phyloP scores from a whole-genome alignment of 31 red algal species.

The Odonthalia washingtoniensis region DNA sequence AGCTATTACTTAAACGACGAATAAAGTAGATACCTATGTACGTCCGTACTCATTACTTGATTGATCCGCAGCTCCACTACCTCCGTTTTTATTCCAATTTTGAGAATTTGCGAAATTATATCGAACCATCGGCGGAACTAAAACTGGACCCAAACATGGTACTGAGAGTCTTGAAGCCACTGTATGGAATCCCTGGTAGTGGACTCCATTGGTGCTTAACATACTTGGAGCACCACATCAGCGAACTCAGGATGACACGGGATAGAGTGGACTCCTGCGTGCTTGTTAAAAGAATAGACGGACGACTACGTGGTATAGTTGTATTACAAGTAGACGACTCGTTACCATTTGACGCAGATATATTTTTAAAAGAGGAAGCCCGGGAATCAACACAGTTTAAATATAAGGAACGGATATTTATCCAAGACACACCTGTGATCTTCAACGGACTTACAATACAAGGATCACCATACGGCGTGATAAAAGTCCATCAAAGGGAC shows the following conservation, averaged over 20 bases:
- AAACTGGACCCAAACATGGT: constrained; percentile 2
- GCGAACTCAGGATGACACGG: constrained; percentile 6
- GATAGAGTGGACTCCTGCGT: constrained; percentile 28
- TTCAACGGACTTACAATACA: constrained; percentile 23
- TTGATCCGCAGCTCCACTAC: no score
- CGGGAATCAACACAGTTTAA: not conserved
- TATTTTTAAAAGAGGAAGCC: not conserved
- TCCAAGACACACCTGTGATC: not conserved
- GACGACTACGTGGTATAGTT: not conserved
- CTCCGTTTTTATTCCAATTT: no score
- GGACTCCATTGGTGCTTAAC: constrained; percentile 47
- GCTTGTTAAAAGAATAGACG: not conserved
- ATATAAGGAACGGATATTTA: constrained; percentile 1
- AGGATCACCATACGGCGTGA: not conserved
- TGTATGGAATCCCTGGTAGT: constrained; percentile 46
- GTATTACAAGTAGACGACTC: constrained; percentile 50
- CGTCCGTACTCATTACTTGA: no score
- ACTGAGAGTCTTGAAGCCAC: constrained; percentile 32
- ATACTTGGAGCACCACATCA: constrained; percentile 27
- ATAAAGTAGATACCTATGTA: no score
- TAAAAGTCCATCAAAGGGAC: constrained; percentile 6
- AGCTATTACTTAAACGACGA: no score
- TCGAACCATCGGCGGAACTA: constrained; percentile 25
- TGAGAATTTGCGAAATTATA: no score
- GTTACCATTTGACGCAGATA: not conserved